These are phyloP conservation scores for Thecamonas trahens DNA, from an alignment of 78 protist genomes.

Conservation along the genomic window DNA sequence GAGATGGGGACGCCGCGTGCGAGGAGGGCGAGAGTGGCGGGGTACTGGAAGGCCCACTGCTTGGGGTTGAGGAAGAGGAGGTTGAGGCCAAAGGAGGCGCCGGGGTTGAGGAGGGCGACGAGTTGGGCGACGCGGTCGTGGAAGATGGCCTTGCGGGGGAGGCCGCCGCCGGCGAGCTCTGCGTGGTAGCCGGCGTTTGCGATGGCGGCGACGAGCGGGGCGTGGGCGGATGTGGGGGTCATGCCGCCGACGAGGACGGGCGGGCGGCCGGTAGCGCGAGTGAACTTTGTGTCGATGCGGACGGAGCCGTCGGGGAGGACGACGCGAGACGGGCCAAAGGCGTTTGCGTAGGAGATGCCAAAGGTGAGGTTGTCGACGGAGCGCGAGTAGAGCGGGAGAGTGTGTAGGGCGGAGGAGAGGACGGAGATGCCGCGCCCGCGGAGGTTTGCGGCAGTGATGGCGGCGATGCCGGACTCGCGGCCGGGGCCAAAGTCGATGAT, in stretches of 20 bases:
- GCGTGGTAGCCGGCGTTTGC: constrained; percentile 52
- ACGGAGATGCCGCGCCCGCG: neutral
- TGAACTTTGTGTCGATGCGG: constrained; percentile 13
- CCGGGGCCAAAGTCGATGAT: constrained; percentile 60
- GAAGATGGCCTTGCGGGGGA: neutral
- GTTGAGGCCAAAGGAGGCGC: constrained; percentile 41
- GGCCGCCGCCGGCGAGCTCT: constrained; percentile 47
- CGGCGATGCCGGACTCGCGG: constrained; percentile 18
- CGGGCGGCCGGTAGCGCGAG: constrained; percentile 19
- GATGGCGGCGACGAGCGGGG: constrained; percentile 12
- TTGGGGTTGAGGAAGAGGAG: constrained; percentile 45
- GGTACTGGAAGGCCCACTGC: constrained; percentile 62
- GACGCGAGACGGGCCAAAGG: too few relatives aligned
- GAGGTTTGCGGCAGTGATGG: constrained; percentile 22
- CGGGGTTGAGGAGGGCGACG: constrained; percentile 1
- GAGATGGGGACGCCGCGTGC: constrained; percentile 40
- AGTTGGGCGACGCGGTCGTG: constrained; percentile 1
- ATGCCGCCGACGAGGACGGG: constrained; percentile 52
- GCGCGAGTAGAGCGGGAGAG: neutral
- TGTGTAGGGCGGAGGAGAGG: neutral
- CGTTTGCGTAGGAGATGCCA: too few relatives aligned
- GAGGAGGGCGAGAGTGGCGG: constrained; percentile 14
- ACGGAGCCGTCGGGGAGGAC: neutral
- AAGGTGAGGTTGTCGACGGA: too few relatives aligned
- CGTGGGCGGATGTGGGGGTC: constrained; percentile 43